Conservation (phyloP, 495 filamentous ascomycete genomes). For the Hypoxylon rickii region DNA sequence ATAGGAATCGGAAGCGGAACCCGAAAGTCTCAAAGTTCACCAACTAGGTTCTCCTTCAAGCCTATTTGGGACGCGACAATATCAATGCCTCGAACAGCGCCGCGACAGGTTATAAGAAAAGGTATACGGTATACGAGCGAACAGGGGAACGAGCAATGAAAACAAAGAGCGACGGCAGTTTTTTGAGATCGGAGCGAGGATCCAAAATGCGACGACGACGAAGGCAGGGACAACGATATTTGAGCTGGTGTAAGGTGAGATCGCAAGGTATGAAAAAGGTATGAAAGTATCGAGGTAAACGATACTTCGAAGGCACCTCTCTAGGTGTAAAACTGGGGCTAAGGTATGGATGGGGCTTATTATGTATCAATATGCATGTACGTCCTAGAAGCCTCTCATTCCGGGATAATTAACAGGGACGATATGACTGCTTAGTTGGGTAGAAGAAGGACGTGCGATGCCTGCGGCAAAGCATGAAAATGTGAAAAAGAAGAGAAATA, state of each 20-base stretch:
- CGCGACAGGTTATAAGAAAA: constrained; percentile 30
- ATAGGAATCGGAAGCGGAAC: constrained; percentile 50
- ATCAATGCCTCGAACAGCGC: constrained; percentile 21
- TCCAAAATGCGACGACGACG: constrained; percentile 29
- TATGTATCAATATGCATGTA: constrained; percentile 28
- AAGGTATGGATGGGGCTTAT: constrained; percentile 27
- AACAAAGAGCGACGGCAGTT: constrained; percentile 40
- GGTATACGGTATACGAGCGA: constrained; percentile 24
- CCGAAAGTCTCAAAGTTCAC: constrained; percentile 49
- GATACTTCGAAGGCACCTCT: constrained; percentile 24
- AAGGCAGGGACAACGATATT: constrained; percentile 30
- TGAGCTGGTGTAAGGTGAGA: constrained; percentile 35
- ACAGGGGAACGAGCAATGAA: constrained; percentile 35
- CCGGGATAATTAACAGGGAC: constrained; percentile 37
- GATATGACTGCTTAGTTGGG: constrained; percentile 38
- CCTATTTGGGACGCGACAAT: constrained; percentile 30
- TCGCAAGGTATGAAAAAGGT: constrained; percentile 34
- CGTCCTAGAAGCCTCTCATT: constrained; percentile 31
- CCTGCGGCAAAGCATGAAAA: constrained; percentile 40
- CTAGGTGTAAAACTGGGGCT: constrained; percentile 30
- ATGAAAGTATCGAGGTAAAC: constrained; percentile 49
- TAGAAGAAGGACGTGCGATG: constrained; percentile 37
- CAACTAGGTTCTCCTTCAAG: constrained; percentile 42
- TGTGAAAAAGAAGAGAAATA: constrained; percentile 29
- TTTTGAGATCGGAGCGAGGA: constrained; percentile 39